Evolutionary conservation across 257 asterid species (phyloP).

Genomic region (Petrea volubilis): DNA sequence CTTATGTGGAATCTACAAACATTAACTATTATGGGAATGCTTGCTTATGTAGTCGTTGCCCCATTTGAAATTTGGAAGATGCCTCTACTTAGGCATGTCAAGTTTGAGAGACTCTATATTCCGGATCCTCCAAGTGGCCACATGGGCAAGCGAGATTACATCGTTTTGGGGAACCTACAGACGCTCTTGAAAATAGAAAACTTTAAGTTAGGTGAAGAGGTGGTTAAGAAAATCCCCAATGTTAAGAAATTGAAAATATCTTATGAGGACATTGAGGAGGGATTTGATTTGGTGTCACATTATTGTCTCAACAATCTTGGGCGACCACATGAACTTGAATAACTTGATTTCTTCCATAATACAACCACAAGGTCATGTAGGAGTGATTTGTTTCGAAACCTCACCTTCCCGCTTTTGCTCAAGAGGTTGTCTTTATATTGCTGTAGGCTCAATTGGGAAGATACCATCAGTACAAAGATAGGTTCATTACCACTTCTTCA

Average conservation of each 20-base stretch:
- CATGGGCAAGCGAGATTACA: not conserved
- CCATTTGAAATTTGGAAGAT: conserved; percentile 8
- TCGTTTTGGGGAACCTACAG: not conserved
- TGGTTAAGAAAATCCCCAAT: not conserved
- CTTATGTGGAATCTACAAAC: conserved; percentile 3
- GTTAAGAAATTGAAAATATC: not conserved
- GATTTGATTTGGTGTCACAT: too few relatives aligned
- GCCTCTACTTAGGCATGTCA: conserved; percentile 4
- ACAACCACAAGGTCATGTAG: too few relatives aligned
- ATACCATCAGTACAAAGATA: not conserved
- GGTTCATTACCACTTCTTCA: conserved; percentile 1
- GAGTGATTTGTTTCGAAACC: not conserved
- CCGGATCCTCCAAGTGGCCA: not conserved
- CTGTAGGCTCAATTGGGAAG: not conserved
- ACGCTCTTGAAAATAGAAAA: not conserved
- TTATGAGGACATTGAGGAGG: too few relatives aligned
- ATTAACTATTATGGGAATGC: not conserved
- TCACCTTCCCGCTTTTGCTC: not conserved
- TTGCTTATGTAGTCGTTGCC: not conserved
- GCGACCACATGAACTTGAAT: not conserved
- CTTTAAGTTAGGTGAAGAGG: not conserved
- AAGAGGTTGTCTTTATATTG: not conserved
- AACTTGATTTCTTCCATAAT: not conserved
- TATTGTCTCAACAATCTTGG: not conserved
- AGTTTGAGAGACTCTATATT: not conserved